phyloP scores from a whole-genome alignment of 345 rosid genomes.

The Gossypium anomalum region DNA sequence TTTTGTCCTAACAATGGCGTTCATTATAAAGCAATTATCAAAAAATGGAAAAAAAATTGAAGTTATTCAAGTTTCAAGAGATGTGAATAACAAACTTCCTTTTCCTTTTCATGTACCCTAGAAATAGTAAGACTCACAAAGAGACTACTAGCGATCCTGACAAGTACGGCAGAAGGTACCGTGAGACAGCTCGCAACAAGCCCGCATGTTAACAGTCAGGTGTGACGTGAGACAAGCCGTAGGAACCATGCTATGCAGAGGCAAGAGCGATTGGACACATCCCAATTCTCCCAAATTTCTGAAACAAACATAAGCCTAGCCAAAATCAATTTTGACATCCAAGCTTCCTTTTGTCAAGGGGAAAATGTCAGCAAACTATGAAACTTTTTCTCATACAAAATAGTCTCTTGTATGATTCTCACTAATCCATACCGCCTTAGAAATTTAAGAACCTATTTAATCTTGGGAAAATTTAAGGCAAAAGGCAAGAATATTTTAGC shows the following conservation, averaged over 20 bases:
- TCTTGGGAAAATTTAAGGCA: background rate
- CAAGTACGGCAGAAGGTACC: conserved; percentile 96
- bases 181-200: conserved; percentile 87
- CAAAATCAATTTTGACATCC: background rate
- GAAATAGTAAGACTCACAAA: conserved; percentile 77
- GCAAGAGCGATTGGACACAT: conserved; percentile 64
- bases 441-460: background rate
- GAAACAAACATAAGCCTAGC: conserved; percentile 7
- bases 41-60: background rate
- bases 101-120: conserved; percentile 33
- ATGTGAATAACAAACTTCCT: conserved; percentile 17
- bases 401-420: background rate
- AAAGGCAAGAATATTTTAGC: background rate
- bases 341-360: background rate
- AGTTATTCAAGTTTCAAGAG: conserved; percentile 17
- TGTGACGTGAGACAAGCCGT: conserved; percentile 56
- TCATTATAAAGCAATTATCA: background rate
- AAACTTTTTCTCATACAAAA: background rate
- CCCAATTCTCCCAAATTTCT: conserved; percentile 88
- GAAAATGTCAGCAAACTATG: background rate
- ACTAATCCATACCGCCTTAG: background rate
- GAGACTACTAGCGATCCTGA: conserved; percentile 92
- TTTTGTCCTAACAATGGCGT: background rate
- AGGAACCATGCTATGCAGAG: conserved; percentile 44
- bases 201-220: conserved; percentile 64